phyloP scores from a whole-genome alignment of 2,329 filamentous ascomycete species.

The Verticillium klebahnii region DNA sequence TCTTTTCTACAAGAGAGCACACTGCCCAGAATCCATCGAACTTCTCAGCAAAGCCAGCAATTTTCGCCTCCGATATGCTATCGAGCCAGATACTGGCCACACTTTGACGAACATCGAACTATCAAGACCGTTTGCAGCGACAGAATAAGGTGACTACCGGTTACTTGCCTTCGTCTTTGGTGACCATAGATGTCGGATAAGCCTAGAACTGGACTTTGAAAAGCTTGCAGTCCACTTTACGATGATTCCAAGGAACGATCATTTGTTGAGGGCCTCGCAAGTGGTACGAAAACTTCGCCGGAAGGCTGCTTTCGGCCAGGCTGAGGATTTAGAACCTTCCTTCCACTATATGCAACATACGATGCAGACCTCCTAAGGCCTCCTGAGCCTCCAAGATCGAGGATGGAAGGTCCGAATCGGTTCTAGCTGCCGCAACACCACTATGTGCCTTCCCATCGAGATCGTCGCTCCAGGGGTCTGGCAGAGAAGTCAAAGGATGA shows the following conservation, averaged over 20 bases:
- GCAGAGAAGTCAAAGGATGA: neutral
- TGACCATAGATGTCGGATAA: neutral
- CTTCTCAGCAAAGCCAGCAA: neutral
- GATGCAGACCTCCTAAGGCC: neutral
- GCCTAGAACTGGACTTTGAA: neutral
- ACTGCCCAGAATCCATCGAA: neutral
- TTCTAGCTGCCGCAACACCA: neutral
- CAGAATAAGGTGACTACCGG: neutral
- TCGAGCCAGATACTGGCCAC: neutral
- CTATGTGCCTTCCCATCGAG: neutral
- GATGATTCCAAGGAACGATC: neutral
- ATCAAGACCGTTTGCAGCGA: neutral
- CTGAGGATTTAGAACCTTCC: neutral
- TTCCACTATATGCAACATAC: neutral
- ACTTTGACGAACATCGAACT: neutral
- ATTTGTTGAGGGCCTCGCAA: neutral
- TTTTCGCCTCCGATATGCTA: neutral
- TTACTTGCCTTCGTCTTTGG: neutral
- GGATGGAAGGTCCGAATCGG: neutral
- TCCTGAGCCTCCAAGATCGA: neutral
- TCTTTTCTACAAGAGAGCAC: neutral
- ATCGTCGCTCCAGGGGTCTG: neutral
- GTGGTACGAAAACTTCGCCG: neutral
- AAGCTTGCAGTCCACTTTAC: neutral
- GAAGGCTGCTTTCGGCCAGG: neutral